Percentiles rank a stretch among this genome's conserved stretches.
These are phyloP conservation scores for Penicillium brevicompactum DNA, from an alignment of 2,329 filamentous ascomycete species.

Conservation along the genomic window DNA sequence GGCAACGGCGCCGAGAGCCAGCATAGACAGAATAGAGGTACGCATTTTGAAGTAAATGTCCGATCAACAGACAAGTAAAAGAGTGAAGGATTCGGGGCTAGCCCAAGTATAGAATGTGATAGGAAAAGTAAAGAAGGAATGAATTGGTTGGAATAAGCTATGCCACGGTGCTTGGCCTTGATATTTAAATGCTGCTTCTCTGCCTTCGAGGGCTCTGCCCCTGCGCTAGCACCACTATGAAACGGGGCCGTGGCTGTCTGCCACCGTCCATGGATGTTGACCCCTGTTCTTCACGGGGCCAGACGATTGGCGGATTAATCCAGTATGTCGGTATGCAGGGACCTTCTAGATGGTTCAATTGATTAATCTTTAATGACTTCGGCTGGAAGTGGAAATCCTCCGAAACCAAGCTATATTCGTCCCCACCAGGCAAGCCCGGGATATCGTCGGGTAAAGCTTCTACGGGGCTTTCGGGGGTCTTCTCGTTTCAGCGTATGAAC, in stretches of 20 bases:
- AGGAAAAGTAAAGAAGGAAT: constrained; percentile 3
- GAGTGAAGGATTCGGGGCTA: constrained; percentile 6
- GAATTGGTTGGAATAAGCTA: constrained; percentile 5
- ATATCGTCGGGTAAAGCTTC: constrained; percentile 2
- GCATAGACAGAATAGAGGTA: constrained; percentile 15
- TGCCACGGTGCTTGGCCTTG: constrained; percentile 1
- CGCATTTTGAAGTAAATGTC: constrained; percentile 24
- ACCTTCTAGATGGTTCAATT: not conserved
- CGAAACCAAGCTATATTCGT: not conserved
- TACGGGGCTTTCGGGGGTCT: not conserved
- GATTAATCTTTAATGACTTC: not conserved
- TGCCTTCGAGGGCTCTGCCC: not conserved
- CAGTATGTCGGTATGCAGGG: not conserved
- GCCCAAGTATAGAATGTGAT: not conserved
- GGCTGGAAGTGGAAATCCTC: not conserved
- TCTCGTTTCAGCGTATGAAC: not conserved
- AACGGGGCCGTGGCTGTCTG: not conserved
- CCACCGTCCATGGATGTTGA: not conserved
- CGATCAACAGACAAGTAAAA: constrained; percentile 26
- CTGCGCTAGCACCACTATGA: constrained; percentile 4
- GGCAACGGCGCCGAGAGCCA: constrained; percentile 23
- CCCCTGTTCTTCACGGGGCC: not conserved
- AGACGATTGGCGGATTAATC: not conserved
- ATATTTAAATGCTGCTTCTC: constrained; percentile 5
- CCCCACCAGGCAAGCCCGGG: not conserved